Evolutionary conservation across 2,329 filamentous ascomycete genomes (phyloP).

Genomic region (Pseudogymnoascus sp.): DNA sequence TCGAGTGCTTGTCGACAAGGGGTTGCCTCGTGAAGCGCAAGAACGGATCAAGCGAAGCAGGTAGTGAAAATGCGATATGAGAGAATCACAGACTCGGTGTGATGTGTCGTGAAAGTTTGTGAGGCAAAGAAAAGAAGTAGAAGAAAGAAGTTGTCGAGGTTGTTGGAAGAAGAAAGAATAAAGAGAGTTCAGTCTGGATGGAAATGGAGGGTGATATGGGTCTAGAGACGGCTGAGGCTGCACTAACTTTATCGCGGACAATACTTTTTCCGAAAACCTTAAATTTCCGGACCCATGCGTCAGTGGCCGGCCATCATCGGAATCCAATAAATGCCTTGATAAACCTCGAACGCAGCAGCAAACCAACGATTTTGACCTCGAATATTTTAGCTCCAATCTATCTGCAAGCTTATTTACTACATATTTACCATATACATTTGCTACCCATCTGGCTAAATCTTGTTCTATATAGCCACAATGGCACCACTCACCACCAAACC

Average conservation of each 20-base stretch:
- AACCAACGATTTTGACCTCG: background rate
- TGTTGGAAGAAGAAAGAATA: background rate
- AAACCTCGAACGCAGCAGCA: background rate
- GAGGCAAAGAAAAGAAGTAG: background rate
- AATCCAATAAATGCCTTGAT: background rate
- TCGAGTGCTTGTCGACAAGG: background rate
- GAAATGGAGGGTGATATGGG: background rate
- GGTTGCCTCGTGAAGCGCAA: background rate
- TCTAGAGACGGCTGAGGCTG: background rate
- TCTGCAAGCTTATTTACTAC: background rate
- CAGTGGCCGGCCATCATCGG: background rate
- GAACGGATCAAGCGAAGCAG: background rate
- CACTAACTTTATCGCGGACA: background rate
- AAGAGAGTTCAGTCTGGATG: background rate
- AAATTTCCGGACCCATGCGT: background rate
- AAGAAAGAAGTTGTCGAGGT: background rate
- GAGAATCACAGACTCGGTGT: background rate
- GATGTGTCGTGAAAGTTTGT: background rate
- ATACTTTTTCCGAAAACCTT: background rate
- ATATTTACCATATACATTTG: background rate
- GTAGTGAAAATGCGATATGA: background rate
- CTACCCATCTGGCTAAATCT: background rate
- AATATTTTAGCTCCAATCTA: background rate
- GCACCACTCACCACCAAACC: slow-evolving; percentile 11
- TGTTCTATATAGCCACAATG: background rate